Base-by-base conservation (phyloP, 805 yeast genomes). In the Cyberlindnera misumaiensis region DNA sequence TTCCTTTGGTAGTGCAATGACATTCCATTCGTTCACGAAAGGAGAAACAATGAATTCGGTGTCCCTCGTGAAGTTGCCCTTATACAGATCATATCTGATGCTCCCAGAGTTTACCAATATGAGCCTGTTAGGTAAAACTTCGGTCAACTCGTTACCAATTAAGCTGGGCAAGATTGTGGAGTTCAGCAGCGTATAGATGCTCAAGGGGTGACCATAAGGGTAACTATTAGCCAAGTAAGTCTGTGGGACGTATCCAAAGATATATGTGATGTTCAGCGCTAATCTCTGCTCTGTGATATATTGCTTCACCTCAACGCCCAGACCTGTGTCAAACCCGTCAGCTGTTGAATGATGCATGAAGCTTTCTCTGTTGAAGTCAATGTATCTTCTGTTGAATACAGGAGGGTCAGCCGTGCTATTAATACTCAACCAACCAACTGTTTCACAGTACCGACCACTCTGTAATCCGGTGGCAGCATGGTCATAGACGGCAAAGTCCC, bases 401-500 rank as follows among this genome's bases (percentile, higher is more conserved):
- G 38, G 25, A 1, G 34, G 26, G 33, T 53, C 40, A 4, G 36
- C 28, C 2, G 62, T 43, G 22, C 58, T 36, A 43, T 70, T 65
- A 16, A 87, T 62, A 18, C 94, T 76, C 11, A 83, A 59, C 72
- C 88, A 90, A 0, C 97, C 97, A n/a, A 84, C 73, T 0, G 97
- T 90, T 56, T 90, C 97, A 53, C 95, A 76, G 56, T 84, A 90
- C 35, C 96, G 67, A 0, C 97, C 97, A 55, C 95, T 84, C 62
- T 90, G 95, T n/a, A 90, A 60, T 0, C 81, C 96, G 0, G 84
- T 77, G 17, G 89, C 72, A 35, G 62, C 64, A 2, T 66, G 62
- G 53, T 90, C 97, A 36, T 79, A 66, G 4, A 75, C 64, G 7
- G 75, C 71, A 58, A 82, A 90, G 59, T 90, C 97, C 44, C 97